Base-by-base conservation (phyloP, 305 asterid genomes). In the Ilex paraguariensis region DNA sequence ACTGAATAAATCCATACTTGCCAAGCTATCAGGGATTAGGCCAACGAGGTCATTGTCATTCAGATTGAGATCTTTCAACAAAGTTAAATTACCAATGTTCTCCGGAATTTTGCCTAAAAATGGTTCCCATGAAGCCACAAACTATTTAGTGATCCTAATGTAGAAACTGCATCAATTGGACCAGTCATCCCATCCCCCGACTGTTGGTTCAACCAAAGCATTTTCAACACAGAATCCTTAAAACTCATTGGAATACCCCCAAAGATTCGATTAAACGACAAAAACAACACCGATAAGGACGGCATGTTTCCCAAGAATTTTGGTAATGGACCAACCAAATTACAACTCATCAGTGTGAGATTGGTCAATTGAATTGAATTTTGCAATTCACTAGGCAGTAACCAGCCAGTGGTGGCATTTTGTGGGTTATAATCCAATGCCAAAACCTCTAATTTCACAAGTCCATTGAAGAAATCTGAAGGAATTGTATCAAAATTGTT, bases 91-190 rank as follows among this genome's bases (percentile, higher is more conserved):
- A n/a, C 85, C 89, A 42, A 91, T 83, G 39, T 69, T 79, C 31
- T 54, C 65, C 0, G 95, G 98, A 59, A 91, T 86, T 78, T 81
- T 83, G 76, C 96, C 96, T 32, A 81, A 66, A 88, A 91, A 31
- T 66, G 78, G 62, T 91, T 91, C 72, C 96, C 95, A 44, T 91
- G 98, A 9, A 91, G 86, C 98, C 98, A 91, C 48, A 91, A 74
- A 64, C 84, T 84, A 16, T 87, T 80, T 69, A 86, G 87, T 5
- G 96, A 86, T 7, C 10, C 61, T 91, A 91, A 82, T 6, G 75
- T 72, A 5, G 85, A 57, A 5, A 83, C 77, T 0, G 80, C 56
- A 66, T 86, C 95, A 30, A 91, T 86, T 32, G 91, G 75, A 53
- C 95, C 95, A 1, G 77, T 75, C 90, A 91, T 81, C 0, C 90